Percentiles rank a stretch among this genome's conserved stretches.
These are phyloP conservation scores for Skeletonema tropicum DNA, from an alignment of 108 stramenopile species.

Conservation along the genomic window DNA sequence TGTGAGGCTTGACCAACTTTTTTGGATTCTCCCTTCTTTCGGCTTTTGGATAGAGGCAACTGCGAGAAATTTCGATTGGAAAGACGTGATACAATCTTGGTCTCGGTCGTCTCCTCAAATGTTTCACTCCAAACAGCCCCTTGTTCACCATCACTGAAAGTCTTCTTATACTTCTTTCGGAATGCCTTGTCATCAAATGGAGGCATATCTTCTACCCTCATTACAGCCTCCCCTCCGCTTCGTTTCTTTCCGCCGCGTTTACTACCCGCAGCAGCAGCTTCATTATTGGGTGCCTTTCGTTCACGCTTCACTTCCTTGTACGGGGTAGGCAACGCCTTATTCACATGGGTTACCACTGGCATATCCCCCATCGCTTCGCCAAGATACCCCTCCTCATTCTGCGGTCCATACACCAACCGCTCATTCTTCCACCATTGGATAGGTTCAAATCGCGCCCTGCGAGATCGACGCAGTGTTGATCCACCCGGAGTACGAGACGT, in stretches of 20 bases:
- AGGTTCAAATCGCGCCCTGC: constrained; percentile 60
- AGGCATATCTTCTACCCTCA: constrained; percentile 2
- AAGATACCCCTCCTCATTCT: constrained; percentile 54
- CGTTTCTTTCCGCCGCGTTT: constrained; percentile 23
- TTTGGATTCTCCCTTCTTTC: constrained; percentile 70
- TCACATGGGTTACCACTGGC: constrained; percentile 72
- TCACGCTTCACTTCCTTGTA: constrained; percentile 64
- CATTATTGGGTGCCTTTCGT: constrained; percentile 25
- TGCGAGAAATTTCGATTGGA: constrained; percentile 60
- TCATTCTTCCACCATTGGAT: constrained; percentile 93
- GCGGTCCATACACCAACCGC: constrained; percentile 71
- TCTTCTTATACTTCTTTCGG: constrained; percentile 55
- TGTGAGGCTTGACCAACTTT: constrained; percentile 82
- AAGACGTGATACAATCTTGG: constrained; percentile 67
- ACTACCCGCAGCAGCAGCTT: constrained; percentile 30
- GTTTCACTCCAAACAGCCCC: constrained; percentile 78
- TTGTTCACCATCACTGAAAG: constrained; percentile 59
- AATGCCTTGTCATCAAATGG: constrained; percentile 66
- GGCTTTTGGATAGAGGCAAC: constrained; percentile 57
- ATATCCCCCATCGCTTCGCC: constrained; percentile 75
- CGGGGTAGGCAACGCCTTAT: constrained; percentile 77
- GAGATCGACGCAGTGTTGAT: constrained; percentile 55
- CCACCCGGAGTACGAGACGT: constrained; percentile 28
- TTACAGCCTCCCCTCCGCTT: constrained; percentile 15
- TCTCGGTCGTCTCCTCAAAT: constrained; percentile 48